Conservation (phyloP, 1,284 basidiomycete species). For the Ustilago cynodontis region DNA sequence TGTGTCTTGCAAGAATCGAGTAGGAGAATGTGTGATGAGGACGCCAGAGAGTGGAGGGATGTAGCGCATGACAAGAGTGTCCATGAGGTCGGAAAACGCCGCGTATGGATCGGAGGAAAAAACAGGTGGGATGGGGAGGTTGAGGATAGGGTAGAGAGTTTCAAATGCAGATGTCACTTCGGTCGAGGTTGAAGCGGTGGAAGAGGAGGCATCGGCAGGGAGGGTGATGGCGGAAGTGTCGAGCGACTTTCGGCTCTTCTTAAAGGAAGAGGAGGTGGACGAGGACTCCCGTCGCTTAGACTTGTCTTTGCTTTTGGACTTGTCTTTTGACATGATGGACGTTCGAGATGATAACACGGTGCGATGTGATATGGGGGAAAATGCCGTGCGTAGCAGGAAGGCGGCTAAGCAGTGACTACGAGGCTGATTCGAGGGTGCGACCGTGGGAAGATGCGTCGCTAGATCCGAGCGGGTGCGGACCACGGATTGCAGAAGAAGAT, state of each 20-base stretch:
- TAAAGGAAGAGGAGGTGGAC: slow-evolving; percentile 17
- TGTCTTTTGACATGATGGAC: slow-evolving; percentile 43
- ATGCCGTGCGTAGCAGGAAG: no score
- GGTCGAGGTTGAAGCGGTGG: slow-evolving; percentile 5
- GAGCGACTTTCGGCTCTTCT: slow-evolving; percentile 37
- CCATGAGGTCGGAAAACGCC: slow-evolving; percentile 64
- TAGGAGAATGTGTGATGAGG: slow-evolving; percentile 84
- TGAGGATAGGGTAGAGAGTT: slow-evolving; percentile 55
- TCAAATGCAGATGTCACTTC: slow-evolving; percentile 53
- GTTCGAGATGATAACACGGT: background rate
- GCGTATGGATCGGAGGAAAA: slow-evolving; percentile 49
- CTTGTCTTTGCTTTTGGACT: slow-evolving; percentile 43
- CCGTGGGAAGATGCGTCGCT: no score
- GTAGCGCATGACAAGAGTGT: slow-evolving; percentile 74
- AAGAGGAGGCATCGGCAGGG: slow-evolving; percentile 2
- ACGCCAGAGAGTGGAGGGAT: slow-evolving; percentile 88
- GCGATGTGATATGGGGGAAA: background rate
- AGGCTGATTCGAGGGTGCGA: no score
- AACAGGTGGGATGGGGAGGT: slow-evolving; percentile 63
- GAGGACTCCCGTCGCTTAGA: slow-evolving; percentile 35
- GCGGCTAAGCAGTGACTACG: no score
- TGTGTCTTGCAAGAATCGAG: slow-evolving; percentile 78
- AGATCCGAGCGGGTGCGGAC: no score
- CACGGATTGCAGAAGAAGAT: no score
- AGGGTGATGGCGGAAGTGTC: slow-evolving; percentile 9